phyloP scores from a whole-genome alignment of 1,139 yeast species.

The Zygosaccharomyces sapae region DNA sequence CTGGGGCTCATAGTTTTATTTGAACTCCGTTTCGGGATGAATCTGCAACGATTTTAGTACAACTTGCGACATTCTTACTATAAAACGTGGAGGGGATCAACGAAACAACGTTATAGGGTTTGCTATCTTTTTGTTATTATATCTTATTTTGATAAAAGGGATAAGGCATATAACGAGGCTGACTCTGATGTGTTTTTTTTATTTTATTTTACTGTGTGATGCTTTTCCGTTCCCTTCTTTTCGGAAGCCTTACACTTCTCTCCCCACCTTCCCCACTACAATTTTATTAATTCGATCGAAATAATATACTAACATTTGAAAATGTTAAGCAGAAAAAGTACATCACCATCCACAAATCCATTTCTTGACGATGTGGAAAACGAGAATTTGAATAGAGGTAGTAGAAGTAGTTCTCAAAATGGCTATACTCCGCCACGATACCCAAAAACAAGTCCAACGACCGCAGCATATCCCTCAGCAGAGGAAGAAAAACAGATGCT shows the following conservation, averaged over 20 bases:
- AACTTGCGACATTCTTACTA: slow-evolving; percentile 9
- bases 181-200: neutral
- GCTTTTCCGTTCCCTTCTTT: too few relatives aligned
- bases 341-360: slow-evolving; percentile 32
- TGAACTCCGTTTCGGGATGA: slow-evolving; percentile 3
- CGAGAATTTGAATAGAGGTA: slow-evolving; percentile 5
- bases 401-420: neutral
- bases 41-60: neutral
- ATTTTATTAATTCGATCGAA: neutral
- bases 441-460: neutral
- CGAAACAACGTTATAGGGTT: neutral
- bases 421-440: neutral
- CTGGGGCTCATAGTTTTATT: neutral
- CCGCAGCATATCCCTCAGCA: slow-evolving; percentile 33
- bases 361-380: slow-evolving; percentile 27
- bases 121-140: neutral
- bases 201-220: too few relatives aligned
- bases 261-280: neutral
- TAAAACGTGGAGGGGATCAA: neutral
- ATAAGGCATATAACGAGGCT: neutral
- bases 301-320: slow-evolving; percentile 20
- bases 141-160: neutral
- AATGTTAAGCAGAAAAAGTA: slow-evolving; percentile 26
- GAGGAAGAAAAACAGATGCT: slow-evolving; percentile 35
- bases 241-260: too few relatives aligned